Base-by-base conservation (phyloP, 139 green algal genomes). In the Chlamydomonas schloesseri region DNA sequence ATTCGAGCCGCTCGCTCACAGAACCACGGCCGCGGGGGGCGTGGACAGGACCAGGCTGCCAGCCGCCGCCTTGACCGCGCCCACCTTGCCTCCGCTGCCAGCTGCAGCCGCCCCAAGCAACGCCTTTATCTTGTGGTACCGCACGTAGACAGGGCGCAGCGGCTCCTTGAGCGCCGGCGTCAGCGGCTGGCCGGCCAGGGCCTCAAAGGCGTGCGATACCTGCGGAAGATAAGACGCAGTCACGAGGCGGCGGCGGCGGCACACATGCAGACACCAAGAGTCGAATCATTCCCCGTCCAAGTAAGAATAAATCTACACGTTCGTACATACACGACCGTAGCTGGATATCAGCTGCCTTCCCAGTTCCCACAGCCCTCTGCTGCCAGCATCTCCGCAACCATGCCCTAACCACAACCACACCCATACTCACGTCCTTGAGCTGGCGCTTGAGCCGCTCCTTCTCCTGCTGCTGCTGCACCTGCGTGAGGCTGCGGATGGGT, bases 401-500 rank as follows among this genome's bases (percentile, higher is more conserved):
- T n/a, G n/a, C n/a, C n/a, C n/a, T n/a, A n/a, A n/a, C n/a, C 42
- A 50, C 8, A 8, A 13, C 42, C 42, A 50, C 42, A 50, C 42
- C 42, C 42, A 50, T 8, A 50, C 42, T 50, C 42, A 50, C 42
- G 42, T 87, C 69, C 70, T 87, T 87, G 55, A 87, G 81, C 69
- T 87, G 81, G 28, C 81, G 81, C 68, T 87, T 87, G 2, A 87
- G 81, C 31, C 46, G 69, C 34, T 87, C 81, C 81, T 87, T 87
- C 69, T 87, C 81, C 5, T 3, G 36, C 34, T 50, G 46, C 69
- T 71, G 68, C 20, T 55, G 53, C 0, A 17, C 50, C 11, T 2
- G 18, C 31, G 24, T 53, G 50, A 86, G 70, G 34, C 23, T 58
- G 14, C 50, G 31, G 33, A 86, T 77, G 50, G 80, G 80, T 34